Conservation (phyloP, 495 filamentous ascomycete genomes). For the Aspergillus affinis region DNA sequence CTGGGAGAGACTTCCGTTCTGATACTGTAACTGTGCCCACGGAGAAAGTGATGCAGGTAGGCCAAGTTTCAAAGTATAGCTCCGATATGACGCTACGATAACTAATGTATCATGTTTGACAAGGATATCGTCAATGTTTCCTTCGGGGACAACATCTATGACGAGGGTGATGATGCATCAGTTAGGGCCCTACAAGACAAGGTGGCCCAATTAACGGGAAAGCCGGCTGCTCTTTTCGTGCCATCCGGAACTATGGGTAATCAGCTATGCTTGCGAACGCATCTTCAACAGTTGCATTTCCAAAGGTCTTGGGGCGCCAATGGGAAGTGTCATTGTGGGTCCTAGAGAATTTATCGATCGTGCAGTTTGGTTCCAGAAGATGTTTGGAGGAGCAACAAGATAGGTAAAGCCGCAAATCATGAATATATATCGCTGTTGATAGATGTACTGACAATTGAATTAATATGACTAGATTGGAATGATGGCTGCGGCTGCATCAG, state of each 20-base stretch:
- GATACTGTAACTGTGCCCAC: conserved; percentile 80
- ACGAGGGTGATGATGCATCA: conserved; percentile 59
- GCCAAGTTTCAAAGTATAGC: neutral
- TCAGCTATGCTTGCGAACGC: conserved; percentile 65
- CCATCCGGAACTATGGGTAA: conserved; percentile 84
- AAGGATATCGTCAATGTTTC: conserved; percentile 49
- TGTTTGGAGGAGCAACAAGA: conserved; percentile 69
- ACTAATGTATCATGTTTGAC: neutral
- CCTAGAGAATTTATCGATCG: conserved; percentile 54
- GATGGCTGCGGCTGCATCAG: conserved; percentile 29
- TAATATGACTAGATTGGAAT: conserved; percentile 20
- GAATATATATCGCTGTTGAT: neutral
- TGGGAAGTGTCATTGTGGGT: conserved; percentile 68
- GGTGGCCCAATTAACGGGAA: conserved; percentile 61
- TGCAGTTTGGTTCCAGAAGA: conserved; percentile 66
- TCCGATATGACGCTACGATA: too few species aligned
- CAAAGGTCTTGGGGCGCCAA: conserved; percentile 76
- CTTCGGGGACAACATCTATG: conserved; percentile 71
- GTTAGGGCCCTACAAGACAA: conserved; percentile 64
- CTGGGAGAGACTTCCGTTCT: conserved; percentile 21
- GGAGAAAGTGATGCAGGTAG: conserved; percentile 42
- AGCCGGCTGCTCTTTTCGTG: conserved; percentile 68
- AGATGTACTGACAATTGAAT: neutral
- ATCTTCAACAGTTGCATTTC: conserved; percentile 68
- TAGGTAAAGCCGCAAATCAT: conserved; percentile 39